These are phyloP conservation scores for Trichoderma atrobrunneum DNA, from an alignment of 2,329 filamentous ascomycete genomes.

Conservation along the genomic window DNA sequence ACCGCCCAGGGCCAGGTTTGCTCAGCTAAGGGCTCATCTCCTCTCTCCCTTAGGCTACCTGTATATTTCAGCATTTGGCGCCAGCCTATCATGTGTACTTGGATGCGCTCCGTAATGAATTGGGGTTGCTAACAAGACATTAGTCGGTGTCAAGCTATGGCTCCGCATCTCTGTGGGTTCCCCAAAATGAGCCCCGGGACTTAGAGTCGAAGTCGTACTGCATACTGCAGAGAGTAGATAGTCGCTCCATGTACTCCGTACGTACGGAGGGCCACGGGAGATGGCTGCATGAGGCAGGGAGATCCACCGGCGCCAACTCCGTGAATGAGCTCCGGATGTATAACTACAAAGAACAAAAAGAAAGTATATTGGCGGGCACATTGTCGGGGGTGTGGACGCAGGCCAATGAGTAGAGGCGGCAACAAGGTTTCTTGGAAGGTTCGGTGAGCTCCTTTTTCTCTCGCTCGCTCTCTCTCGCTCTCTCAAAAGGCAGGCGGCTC, in stretches of 20 bases:
- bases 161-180: neutral
- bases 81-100: neutral
- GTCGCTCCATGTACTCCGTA: neutral
- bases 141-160: neutral
- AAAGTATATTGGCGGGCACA: neutral
- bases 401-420: neutral
- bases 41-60: neutral
- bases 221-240: neutral
- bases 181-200: neutral
- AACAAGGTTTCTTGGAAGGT: neutral
- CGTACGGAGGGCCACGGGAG: neutral
- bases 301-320: neutral
- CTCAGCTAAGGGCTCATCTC: conserved; percentile 8
- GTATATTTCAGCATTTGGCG: neutral
- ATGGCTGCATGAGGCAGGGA: neutral
- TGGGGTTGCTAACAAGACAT: neutral
- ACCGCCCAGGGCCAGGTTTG: neutral
- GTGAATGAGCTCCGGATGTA: neutral
- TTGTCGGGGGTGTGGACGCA: neutral
- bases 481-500: neutral
- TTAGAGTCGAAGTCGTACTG: neutral
- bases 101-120: neutral
- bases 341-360: neutral
- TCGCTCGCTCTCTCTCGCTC: neutral
- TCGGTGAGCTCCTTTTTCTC: conserved; percentile 10